Evolutionary conservation across 2,329 filamentous ascomycete genomes (phyloP), one percentile per base, ranked within the genome.

Genomic region (Escovopsis sp.): DNA sequence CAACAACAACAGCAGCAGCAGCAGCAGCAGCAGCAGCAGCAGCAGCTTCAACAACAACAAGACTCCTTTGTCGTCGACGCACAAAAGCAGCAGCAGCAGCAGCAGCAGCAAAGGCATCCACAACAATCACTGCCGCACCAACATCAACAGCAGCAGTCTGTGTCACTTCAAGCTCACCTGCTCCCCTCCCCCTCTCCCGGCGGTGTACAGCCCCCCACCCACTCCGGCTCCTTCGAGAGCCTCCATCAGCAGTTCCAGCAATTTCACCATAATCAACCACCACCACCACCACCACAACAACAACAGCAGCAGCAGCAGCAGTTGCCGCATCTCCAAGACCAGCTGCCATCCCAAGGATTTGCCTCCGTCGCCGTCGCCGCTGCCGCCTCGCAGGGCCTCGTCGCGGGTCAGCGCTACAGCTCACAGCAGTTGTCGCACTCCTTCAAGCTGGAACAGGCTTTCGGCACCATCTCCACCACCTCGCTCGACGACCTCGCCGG

Each of bases 351-450:
- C 31, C 66, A 70, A 41, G 68, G 64, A 43, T 54, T 55, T 37
- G 64, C 68, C 43, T 53, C 61, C 35, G 34, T 46, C 29, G 46
- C n/a, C n/a, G n/a, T n/a, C n/a, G n/a, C n/a, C n/a, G n/a, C n/a
- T n/a, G n/a, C n/a, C n/a, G n/a, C n/a, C n/a, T n/a, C 45, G 23
- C 37, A 67, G 25, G 61, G 60, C 37, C 65, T 66, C 36, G 66
- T 66, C 12, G 66, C 71, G 52, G 69, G 65, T 42, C 63, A 68
- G 41, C 63, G 64, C 45, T 68, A 63, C 44, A 51, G 54, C 54
- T 43, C 52, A 52, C 48, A 49, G 43, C 51, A 53, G 36, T 52
- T 47, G 38, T 48, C 48, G 19, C 49, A 48, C 17, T 48, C 47
- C 31, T 51, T 47, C 28, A 48, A 48, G 31, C 50, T 47, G 30